Percentiles rank a stretch among this genome's conserved stretches.
Conservation (phyloP, 805 yeast genomes). For the Lachancea dasiensis region DNA sequence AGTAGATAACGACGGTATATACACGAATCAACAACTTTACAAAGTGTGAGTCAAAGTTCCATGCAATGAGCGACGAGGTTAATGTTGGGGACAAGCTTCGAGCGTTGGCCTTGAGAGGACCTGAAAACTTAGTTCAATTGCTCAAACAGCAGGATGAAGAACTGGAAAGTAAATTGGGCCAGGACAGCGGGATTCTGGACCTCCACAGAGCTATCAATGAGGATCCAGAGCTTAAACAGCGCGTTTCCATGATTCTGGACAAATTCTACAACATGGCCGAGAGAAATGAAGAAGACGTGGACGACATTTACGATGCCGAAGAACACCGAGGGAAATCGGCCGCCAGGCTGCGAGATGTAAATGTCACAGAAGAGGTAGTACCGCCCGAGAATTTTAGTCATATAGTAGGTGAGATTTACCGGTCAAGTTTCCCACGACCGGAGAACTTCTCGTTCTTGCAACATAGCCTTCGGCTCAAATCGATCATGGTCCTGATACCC, state of each 20-base stretch:
- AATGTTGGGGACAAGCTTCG: constrained; percentile 1
- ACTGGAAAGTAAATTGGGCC: constrained; percentile 5
- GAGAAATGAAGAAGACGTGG: constrained; percentile 20
- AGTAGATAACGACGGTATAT: neutral
- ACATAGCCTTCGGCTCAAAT: constrained; percentile 52
- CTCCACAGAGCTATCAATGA: constrained; percentile 17
- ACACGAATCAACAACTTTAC: too few relatives aligned
- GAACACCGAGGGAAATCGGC: constrained; percentile 20
- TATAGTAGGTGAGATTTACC: constrained; percentile 70
- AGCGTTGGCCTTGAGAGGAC: neutral
- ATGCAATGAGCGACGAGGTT: neutral
- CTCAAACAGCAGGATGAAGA: constrained; percentile 6
- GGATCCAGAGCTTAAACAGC: constrained; percentile 13
- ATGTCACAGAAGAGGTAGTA: constrained; percentile 18
- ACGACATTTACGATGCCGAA: constrained; percentile 20
- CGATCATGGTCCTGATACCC: constrained; percentile 79
- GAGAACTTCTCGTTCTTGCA: constrained; percentile 71
- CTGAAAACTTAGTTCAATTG: constrained; percentile 1
- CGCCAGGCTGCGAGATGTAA: neutral
- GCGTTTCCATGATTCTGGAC: constrained; percentile 15
- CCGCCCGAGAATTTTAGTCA: constrained; percentile 92
- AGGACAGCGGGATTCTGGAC: constrained; percentile 10
- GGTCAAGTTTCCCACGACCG: constrained; percentile 84
- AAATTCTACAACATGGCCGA: constrained; percentile 10
- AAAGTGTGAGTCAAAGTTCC: too few relatives aligned